Evolutionary conservation across 2,329 filamentous ascomycete species (phyloP).

Genomic region (Hypoxylon sp.): DNA sequence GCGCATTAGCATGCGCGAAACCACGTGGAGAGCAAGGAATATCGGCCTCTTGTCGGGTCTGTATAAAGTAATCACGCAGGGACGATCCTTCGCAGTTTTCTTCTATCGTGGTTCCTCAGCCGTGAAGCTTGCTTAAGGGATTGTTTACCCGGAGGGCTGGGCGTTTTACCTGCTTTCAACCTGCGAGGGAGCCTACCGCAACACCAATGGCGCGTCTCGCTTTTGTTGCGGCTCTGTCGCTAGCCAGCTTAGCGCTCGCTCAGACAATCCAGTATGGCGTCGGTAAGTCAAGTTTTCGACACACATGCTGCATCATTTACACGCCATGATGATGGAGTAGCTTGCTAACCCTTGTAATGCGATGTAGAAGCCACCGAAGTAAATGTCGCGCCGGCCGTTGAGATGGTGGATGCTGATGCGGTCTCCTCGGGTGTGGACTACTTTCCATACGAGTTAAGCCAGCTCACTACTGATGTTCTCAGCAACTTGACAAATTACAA

Average conservation of each 20-base stretch:
- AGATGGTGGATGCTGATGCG: slow-evolving; percentile 31
- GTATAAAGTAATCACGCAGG: slow-evolving; percentile 36
- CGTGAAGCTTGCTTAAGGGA: slow-evolving; percentile 15
- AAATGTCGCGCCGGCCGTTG: slow-evolving; percentile 41
- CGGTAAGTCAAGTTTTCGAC: slow-evolving; percentile 36
- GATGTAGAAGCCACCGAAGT: slow-evolving; percentile 32
- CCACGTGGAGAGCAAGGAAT: slow-evolving; percentile 40
- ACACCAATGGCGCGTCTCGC: slow-evolving; percentile 35
- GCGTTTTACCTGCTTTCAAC: slow-evolving; percentile 4
- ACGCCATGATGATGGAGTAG: slow-evolving; percentile 17
- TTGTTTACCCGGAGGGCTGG: slow-evolving; percentile 28
- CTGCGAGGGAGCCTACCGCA: slow-evolving; percentile 18
- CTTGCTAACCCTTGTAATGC: slow-evolving; percentile 32
- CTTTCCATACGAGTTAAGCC: slow-evolving; percentile 42
- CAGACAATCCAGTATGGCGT: slow-evolving; percentile 41
- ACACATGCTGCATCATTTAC: slow-evolving; percentile 14
- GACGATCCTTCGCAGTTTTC: slow-evolving; percentile 36
- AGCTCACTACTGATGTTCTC: slow-evolving; percentile 47
- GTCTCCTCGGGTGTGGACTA: slow-evolving; percentile 32
- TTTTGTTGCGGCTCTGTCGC: slow-evolving; percentile 40
- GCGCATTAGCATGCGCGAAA: slow-evolving; percentile 30
- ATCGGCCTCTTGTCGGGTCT: slow-evolving; percentile 22
- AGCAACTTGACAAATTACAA: slow-evolving; percentile 47
- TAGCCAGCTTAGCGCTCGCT: slow-evolving; percentile 37
- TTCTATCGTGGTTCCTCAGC: slow-evolving; percentile 22